Conservation (phyloP, 2,329 filamentous ascomycete species). For the Aspergillus arachidicola region DNA sequence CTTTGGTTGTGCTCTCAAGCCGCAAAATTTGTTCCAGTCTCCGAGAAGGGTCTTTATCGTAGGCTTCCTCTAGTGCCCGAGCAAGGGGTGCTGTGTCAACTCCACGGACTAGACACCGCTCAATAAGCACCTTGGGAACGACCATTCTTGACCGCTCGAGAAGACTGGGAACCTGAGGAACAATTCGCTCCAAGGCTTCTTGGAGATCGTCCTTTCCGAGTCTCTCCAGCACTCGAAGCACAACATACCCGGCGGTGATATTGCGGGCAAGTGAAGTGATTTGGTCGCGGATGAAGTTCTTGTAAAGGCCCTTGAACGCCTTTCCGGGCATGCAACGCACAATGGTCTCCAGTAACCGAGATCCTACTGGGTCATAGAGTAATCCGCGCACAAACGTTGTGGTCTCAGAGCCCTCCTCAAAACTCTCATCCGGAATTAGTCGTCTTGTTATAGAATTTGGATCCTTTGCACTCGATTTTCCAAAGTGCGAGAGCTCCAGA, state of each 20-base stretch:
- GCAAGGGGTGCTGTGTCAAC: conserved; percentile 61
- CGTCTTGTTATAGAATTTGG: conserved; percentile 71
- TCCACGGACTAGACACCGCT: conserved; percentile 73
- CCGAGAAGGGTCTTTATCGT: conserved; percentile 52
- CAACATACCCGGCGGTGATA: conserved; percentile 86
- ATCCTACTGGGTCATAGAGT: conserved; percentile 88
- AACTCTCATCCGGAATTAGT: conserved; percentile 77
- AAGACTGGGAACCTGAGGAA: conserved; percentile 72
- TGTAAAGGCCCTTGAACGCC: conserved; percentile 85
- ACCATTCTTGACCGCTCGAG: conserved; percentile 75
- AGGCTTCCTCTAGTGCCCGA: conserved; percentile 59
- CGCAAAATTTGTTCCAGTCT: conserved; percentile 64
- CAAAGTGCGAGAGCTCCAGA: conserved; percentile 76
- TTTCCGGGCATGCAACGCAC: conserved; percentile 80
- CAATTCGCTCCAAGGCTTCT: conserved; percentile 69
- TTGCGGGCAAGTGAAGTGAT: conserved; percentile 83
- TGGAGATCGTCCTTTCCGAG: conserved; percentile 84
- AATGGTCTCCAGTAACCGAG: conserved; percentile 84
- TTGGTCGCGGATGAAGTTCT: conserved; percentile 74
- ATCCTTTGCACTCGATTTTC: conserved; percentile 67
- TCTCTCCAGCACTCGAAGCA: conserved; percentile 78
- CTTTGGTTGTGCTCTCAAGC: conserved; percentile 53
- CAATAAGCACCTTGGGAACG: conserved; percentile 79
- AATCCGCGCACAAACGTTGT: conserved; percentile 82
- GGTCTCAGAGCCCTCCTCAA: conserved; percentile 71